Evolutionary conservation across 2,329 filamentous ascomycete species (phyloP), one percentile per base, ranked within the genome.

Genomic region (Septoria petroselini): DNA sequence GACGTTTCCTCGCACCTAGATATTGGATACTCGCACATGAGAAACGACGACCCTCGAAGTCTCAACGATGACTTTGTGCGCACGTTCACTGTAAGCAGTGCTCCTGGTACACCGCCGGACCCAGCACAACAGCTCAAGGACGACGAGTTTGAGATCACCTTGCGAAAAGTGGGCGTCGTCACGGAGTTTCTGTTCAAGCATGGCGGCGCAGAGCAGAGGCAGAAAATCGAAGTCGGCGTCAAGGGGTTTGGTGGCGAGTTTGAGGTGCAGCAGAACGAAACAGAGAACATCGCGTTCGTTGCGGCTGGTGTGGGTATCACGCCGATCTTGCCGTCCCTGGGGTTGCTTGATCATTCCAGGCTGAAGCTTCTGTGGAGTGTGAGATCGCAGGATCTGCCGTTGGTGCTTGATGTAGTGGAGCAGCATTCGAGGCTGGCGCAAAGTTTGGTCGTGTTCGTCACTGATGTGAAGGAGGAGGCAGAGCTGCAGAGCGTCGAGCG

Each of bases 231-330:
- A 58, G 67, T 91, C 0, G 79, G 81, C 0, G 71, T 94, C 0
- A 73, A 84, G 17, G 89, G 86, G 0, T 87, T 94, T 54, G 88
- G 85, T 0, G 89, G 88, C 1, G 72, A 74, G 2, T 85, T 85
- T 54, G 59, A 60, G 12, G 62, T 68, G 4, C 65, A 71, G 25
- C 62, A 59, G 15, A 50, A 46, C 1, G 50, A 62, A 6, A 56
- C 70, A 27, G 68, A 71, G 1, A 69, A 81, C 1, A 64, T 76
- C 1, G 74, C 73, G 0, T 93, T 91, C 57, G 68, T 94, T 3
- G 87, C 87, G 4, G 87, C 81, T 0, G 89, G 89, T 2, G 86
- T 95, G 5, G 89, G 89, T 0, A 88, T 94, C 53, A 95, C 89
- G 21, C 89, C 89, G 1, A 60, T 93, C 3, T 72, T 94, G n/a